Base-by-base conservation (phyloP, 164 flowering plant genomes). In the Magnolia changhungtana region DNA sequence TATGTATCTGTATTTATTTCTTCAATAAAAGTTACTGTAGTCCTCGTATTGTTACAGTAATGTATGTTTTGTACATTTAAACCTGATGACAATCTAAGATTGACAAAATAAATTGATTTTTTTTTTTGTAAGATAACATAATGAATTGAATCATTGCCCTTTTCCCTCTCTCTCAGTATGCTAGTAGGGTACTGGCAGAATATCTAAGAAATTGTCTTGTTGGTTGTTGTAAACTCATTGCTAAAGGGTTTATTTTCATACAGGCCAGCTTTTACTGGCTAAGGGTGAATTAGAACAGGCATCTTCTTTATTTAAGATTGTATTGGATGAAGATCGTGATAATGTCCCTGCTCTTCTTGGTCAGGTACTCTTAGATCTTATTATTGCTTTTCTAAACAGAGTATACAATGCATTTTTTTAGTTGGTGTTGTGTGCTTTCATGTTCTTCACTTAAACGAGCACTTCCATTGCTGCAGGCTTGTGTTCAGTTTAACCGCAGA, bases 341-440 rank as follows among this genome's bases (percentile, higher is more conserved):
- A 93, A 93, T 83, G 91, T 94, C 76, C 92, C 99, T 81, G 98
- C 99, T 77, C 94, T 94, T 78, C 92, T 96, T 80, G 98, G 99
- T 78, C 98, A 96, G 98, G 98, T 96, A 84, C n/a, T 73, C 14
- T 66, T 66, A 67, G 50, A 67, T 29, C 13, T 11, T 67, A 2
- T 67, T 67, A 27, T 67, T 29, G 11, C 18, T 29, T 67, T 67
- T 67, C 50, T 27, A 14, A 29, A 16, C 18, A 10, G 8, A 55
- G 61, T 55, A 55, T 11, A 16, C 18, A 55, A 55, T 37, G 45
- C 61, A 55, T 7, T 27, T 16, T 67, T 67, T 13, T 31, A 14
- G 13, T 31, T 67, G 24, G n/a, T 14, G 29, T 31, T 31, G 16
- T 27, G 37, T 24, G 19, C 20, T 65, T 24, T 72, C 7, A 20